A percentile compares a stretch with the other conserved stretches of the same genome.
These are phyloP conservation scores for Suillus hirtellus DNA, from an alignment of 768 basidiomycete species.

Conservation along the genomic window DNA sequence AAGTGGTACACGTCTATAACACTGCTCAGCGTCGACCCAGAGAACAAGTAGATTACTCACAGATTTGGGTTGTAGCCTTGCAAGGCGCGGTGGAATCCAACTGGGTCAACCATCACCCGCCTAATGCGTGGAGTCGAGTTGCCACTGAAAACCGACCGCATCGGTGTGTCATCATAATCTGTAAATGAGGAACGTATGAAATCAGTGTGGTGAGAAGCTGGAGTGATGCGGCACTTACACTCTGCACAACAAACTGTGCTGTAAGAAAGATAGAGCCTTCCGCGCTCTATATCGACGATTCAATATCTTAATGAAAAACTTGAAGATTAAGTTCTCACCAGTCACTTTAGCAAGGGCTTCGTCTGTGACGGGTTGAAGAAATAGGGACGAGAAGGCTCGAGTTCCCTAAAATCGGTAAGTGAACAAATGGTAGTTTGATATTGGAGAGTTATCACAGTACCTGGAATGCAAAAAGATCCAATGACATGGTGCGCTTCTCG, in stretches of 20 bases:
- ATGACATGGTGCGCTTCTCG: background rate
- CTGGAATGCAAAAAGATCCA: background rate
- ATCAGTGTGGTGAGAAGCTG: background rate
- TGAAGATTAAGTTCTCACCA: background rate
- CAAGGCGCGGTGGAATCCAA: background rate
- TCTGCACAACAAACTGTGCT: conserved; percentile 2
- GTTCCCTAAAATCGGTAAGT: background rate
- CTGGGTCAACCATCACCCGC: conserved; percentile 4
- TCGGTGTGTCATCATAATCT: background rate
- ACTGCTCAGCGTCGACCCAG: background rate
- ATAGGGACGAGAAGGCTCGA: background rate
- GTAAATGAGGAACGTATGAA: background rate
- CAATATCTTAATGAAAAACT: too few relatives aligned
- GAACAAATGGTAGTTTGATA: background rate
- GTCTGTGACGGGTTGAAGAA: conserved; percentile 1
- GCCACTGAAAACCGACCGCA: background rate
- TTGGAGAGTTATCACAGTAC: background rate
- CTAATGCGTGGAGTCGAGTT: background rate
- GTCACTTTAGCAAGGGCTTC: background rate
- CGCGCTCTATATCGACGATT: background rate
- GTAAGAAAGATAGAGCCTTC: conserved; percentile 6
- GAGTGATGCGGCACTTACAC: background rate
- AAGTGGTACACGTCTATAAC: background rate
- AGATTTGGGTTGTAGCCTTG: conserved; percentile 4
- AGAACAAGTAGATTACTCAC: background rate